Base-by-base conservation (phyloP, 768 basidiomycete species). In the Naematelia encephala region DNA sequence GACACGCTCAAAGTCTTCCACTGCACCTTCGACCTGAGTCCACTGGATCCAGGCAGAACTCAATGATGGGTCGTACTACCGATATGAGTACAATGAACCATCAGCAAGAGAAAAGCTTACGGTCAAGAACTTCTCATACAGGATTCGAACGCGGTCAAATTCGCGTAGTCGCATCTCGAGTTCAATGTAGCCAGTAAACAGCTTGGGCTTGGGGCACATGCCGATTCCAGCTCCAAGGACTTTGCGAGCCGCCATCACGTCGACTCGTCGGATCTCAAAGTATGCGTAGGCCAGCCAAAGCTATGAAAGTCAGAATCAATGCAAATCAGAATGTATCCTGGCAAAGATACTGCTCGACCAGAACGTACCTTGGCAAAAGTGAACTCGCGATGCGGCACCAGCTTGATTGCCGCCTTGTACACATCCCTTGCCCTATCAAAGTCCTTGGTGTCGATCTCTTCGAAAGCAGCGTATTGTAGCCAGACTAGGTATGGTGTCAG, bases 371-470 rank as follows among this genome's bases (percentile, higher is more conserved):
- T 99, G 2, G 96, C 90, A 67, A 99, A 99, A 0, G 96, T 97
- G 77, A 99, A 99, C 59, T 87, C 85, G 72, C 94, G 94, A 77
- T 99, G 94, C 0, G 96, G 96, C 1, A 97, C 87, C 22, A 98
- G 85, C 59, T 83, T 83, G 54, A 94, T 78, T 4, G 87, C 90
- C 0, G 91, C 92, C 76, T 91, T 87, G 79, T 92, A 98, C 28
- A 99, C 87, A 69, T 97, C 89, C 51, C 92, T 84, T 23, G 90
- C 82, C 2, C 96, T 87, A 29, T 81, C 81, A 65, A 86, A 87
- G 71, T 99, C 93, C 88, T 91, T 91, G 1, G 87, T 88, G 61
- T 97, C 93, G 39, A 91, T 87, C 79, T 99, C 96, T 77, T 99
- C 96, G 61, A 98, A 98, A 34, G 96, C 76, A 0, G 96, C 93